Conservation (phyloP, 163 green algal species). For the Prototheca stagnorum region DNA sequence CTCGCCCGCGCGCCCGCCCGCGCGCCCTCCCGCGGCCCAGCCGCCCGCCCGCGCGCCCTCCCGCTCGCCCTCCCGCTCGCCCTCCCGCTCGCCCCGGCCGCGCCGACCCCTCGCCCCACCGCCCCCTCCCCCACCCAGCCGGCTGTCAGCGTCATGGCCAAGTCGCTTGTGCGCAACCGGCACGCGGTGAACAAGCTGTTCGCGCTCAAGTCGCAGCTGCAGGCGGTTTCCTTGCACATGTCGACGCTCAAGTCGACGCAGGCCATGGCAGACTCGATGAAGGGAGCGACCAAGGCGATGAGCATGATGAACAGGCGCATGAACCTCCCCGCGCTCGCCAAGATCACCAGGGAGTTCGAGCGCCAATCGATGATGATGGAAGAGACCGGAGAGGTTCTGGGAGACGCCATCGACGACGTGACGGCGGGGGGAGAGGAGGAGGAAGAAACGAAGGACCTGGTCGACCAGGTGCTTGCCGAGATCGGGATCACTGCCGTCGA, state of each 20-base stretch:
- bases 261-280: conserved; percentile 92
- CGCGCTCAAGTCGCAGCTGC: conserved; percentile 85
- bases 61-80: no score
- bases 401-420: conserved; percentile 14
- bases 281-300: conserved; percentile 92
- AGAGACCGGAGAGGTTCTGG: conserved; percentile 93
- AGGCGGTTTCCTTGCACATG: conserved; percentile 73
- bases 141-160: conserved; percentile 94
- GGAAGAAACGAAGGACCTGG: conserved; percentile 87
- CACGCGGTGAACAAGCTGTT: conserved; percentile 94
- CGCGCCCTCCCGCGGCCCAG: no score
- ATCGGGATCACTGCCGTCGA: conserved; percentile 67
- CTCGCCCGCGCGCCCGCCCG: no score
- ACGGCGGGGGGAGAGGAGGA: conserved; percentile 63
- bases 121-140: no score
- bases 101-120: no score
- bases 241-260: conserved; percentile 94
- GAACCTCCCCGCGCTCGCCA: conserved; percentile 75
- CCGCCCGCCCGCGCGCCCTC: no score
- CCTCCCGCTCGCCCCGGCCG: no score
- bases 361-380: conserved; percentile 95
- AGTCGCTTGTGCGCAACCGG: conserved; percentile 91
- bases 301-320: conserved; percentile 88
- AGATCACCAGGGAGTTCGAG: conserved; percentile 96
- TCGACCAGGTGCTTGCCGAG: conserved; percentile 84